Evolutionary conservation across 2,329 filamentous ascomycete genomes (phyloP).

Genomic region (Emericellopsis atlantica): DNA sequence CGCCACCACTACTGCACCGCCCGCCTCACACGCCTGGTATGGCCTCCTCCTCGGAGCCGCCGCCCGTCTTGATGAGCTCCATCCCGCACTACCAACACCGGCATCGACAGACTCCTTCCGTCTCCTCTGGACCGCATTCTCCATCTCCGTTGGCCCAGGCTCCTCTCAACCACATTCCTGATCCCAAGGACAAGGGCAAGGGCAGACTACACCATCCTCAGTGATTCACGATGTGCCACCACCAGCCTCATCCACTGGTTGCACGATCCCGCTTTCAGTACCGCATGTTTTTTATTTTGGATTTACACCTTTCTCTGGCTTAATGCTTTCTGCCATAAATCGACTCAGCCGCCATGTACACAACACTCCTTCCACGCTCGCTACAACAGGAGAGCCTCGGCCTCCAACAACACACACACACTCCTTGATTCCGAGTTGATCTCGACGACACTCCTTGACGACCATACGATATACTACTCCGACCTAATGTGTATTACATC

Average conservation of each 20-base stretch:
- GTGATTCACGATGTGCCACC: neutral
- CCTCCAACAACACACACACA: constrained; percentile 7
- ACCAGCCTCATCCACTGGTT: neutral
- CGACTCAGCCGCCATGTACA: constrained; percentile 22
- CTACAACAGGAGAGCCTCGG: constrained; percentile 9
- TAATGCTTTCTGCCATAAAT: constrained; percentile 4
- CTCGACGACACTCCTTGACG: constrained; percentile 17
- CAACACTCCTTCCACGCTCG: constrained; percentile 22
- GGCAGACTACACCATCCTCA: neutral
- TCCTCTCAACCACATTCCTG: constrained; percentile 14
- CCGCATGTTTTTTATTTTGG: neutral
- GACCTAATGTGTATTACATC: constrained; percentile 15
- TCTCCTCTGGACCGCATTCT: constrained; percentile 20
- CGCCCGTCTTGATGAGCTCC: constrained; percentile 22
- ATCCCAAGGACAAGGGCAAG: constrained; percentile 4
- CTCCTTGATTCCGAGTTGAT: constrained; percentile 15
- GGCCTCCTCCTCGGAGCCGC: constrained; percentile 33
- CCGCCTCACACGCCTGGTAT: constrained; percentile 24
- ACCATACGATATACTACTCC: constrained; percentile 4
- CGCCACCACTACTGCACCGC: constrained; percentile 29
- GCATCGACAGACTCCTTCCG: constrained; percentile 18
- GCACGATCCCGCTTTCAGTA: neutral
- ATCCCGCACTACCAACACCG: constrained; percentile 19
- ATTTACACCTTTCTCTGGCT: neutral
- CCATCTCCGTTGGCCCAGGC: constrained; percentile 20